Base-by-base conservation (phyloP, 176 grass and related monocot genomes). In the Stipa capillata region DNA sequence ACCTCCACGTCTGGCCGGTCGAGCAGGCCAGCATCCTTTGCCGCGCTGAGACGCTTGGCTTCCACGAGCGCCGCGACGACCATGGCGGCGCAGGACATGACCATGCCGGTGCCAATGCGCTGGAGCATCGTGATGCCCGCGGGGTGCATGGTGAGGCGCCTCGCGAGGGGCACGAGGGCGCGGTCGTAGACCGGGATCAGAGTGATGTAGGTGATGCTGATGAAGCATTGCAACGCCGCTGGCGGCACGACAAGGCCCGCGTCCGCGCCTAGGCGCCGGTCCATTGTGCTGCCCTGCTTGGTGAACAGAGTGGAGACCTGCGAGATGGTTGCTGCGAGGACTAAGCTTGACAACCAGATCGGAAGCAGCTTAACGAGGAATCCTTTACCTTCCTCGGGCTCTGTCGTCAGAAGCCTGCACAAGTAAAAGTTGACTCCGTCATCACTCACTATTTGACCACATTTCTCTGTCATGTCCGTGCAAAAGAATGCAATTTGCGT, bases 111-210 rank as follows among this genome's bases (percentile, higher is more conserved):
- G 62, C 89, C 86, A 29, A 93, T 72, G 64, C 94, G 90, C 69
- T 93, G 91, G 34, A 91, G 88, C 80, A 47, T 87, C 18, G 94
- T 91, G 55, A 97, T 55, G 55, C 94, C 94, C 6, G 89, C 52
- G 17, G 76, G 89, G 61, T 86, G 73, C 3, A 76, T 35, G 0
- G 94, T 80, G 73, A 88, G n/a, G n/a, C 79, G 86, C 55, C 91
- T 78, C 2, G 64, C 75, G 6, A 85, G 15, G 0, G 94, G 91
- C 72, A 97, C 86, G 6, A 97, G 40, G 16, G 72, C 44, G 13
- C 85, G 87, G 47, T 97, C 89, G 63, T 97, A 97, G 50, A 89
- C n/a, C 3, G 82, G 84, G 35, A 93, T 28, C 55, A 82, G 70
- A 2, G 36, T 7, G 55, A 93, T 32, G 40, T 88, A 83, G 48